These are phyloP conservation scores for Mortierella sp. DNA, from an alignment of 371 early-diverging fungal species.

Conservation along the genomic window DNA sequence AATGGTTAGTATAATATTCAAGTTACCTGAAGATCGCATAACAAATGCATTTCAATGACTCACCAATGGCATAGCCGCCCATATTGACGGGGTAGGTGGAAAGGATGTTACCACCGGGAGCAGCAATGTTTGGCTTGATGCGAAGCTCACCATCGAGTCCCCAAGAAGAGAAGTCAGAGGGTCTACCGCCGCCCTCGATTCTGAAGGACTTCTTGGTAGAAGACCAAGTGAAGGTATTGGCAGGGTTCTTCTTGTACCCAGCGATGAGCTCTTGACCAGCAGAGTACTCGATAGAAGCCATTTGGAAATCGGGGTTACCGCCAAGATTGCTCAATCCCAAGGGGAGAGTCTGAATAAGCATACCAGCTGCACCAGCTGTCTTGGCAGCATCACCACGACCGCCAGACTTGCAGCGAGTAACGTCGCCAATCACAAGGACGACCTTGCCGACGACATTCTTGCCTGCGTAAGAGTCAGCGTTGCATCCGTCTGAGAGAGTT, in stretches of 20 bases:
- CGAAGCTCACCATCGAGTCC: conserved; percentile 80
- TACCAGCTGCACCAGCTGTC: conserved; percentile 73
- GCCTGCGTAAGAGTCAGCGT: conserved; percentile 13
- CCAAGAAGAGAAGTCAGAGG: conserved; percentile 71
- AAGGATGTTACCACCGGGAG: conserved; percentile 81
- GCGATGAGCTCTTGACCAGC: conserved; percentile 53
- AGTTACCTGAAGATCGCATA: neutral
- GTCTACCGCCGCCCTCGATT: conserved; percentile 60
- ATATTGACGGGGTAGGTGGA: conserved; percentile 70
- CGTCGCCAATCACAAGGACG: conserved; percentile 71
- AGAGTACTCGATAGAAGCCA: conserved; percentile 57
- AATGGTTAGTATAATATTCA: neutral
- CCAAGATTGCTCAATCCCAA: conserved; percentile 45
- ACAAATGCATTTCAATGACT: neutral
- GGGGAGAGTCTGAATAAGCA: conserved; percentile 64
- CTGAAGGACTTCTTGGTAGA: conserved; percentile 26
- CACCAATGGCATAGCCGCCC: conserved; percentile 57
- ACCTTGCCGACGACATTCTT: conserved; percentile 60
- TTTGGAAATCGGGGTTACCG: conserved; percentile 49
- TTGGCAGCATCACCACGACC: conserved; percentile 68
- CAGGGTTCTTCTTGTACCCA: conserved; percentile 27
- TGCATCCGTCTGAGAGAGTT: conserved; percentile 55
- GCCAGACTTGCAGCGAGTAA: conserved; percentile 60
- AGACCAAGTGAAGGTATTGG: conserved; percentile 13
- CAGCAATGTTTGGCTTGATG: conserved; percentile 77